Evolutionary conservation across 306 rosid genomes (phyloP).

Genomic region (Erythrophleum fordii): DNA sequence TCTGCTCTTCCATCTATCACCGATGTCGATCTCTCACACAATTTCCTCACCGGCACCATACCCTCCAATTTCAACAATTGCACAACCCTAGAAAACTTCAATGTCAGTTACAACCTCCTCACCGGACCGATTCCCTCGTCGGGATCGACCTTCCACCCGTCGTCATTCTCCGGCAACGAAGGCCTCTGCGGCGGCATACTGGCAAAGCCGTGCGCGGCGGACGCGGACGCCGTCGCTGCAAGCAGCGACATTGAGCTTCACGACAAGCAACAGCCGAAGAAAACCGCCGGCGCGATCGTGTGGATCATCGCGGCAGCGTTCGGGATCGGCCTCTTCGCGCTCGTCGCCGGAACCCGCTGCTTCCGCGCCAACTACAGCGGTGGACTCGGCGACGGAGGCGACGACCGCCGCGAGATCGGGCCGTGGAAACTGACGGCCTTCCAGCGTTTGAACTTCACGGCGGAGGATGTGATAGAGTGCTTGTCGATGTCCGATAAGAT

Average conservation of each 20-base stretch:
- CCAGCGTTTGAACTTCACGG: constrained; percentile 88
- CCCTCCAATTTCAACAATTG: constrained; percentile 85
- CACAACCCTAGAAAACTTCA: constrained; percentile 71
- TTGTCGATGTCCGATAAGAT: constrained; percentile 70
- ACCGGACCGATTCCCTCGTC: constrained; percentile 81
- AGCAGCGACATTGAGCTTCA: constrained; percentile 42
- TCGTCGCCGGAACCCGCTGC: constrained; percentile 86
- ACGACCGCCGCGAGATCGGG: constrained; percentile 49
- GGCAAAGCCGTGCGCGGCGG: constrained; percentile 65
- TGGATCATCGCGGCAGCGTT: constrained; percentile 93
- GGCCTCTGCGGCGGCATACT: constrained; percentile 75
- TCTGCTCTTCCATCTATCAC: constrained; percentile 78
- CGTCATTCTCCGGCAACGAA: constrained; percentile 78
- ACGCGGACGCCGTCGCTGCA: constrained; percentile 42
- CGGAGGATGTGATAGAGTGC: constrained; percentile 87
- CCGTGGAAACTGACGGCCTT: constrained; percentile 92
- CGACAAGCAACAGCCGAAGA: constrained; percentile 58
- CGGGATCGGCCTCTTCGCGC: constrained; percentile 80
- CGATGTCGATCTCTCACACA: constrained; percentile 80
- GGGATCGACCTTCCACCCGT: constrained; percentile 69
- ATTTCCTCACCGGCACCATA: constrained; percentile 79
- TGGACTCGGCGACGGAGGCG: constrained; percentile 39
- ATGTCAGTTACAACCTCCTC: constrained; percentile 74
- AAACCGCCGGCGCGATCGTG: constrained; percentile 80
- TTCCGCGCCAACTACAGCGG: constrained; percentile 73